A percentile compares a stretch with the other conserved stretches of the same genome.
These are phyloP conservation scores for Lomentospora prolificans DNA, from an alignment of 2,329 filamentous ascomycete species.

Conservation along the genomic window DNA sequence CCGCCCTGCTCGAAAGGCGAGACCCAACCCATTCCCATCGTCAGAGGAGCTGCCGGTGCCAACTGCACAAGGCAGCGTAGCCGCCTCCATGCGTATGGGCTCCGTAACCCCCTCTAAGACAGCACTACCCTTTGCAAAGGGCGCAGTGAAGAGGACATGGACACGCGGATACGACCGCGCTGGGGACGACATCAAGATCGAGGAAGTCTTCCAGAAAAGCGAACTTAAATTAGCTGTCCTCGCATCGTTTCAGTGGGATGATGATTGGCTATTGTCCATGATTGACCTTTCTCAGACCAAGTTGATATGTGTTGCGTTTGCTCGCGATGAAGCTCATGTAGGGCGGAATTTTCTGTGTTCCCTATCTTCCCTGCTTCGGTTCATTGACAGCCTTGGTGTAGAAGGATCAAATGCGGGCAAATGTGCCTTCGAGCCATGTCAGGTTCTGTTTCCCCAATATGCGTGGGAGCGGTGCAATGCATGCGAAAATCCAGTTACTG, in stretches of 20 bases:
- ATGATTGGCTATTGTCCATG: slow-evolving; percentile 68
- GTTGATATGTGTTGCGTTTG: slow-evolving; percentile 50
- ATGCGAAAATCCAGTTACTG: slow-evolving; percentile 89
- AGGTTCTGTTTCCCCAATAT: slow-evolving; percentile 76
- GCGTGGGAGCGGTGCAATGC: slow-evolving; percentile 68
- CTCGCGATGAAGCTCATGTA: slow-evolving; percentile 42
- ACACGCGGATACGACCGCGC: slow-evolving; percentile 50
- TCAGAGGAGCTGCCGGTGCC: neutral
- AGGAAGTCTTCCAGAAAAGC: slow-evolving; percentile 70
- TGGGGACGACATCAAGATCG: slow-evolving; percentile 71
- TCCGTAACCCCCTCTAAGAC: slow-evolving; percentile 9
- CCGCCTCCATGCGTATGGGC: slow-evolving; percentile 12
- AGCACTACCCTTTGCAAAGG: slow-evolving; percentile 37
- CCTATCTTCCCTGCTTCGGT: neutral
- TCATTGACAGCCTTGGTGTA: slow-evolving; percentile 16
- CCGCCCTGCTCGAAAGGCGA: neutral
- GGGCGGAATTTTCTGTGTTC: slow-evolving; percentile 11
- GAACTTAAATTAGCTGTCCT: slow-evolving; percentile 68
- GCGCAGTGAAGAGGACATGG: slow-evolving; percentile 76
- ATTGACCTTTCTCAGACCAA: slow-evolving; percentile 51
- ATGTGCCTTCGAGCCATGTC: slow-evolving; percentile 42
- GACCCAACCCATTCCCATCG: neutral
- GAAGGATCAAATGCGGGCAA: slow-evolving; percentile 39
- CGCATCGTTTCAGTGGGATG: slow-evolving; percentile 81
- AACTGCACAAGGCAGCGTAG: neutral